Evolutionary conservation across 1,139 yeast genomes (phyloP).

Genomic region (Hemisphaericaspora xylofermentans): DNA sequence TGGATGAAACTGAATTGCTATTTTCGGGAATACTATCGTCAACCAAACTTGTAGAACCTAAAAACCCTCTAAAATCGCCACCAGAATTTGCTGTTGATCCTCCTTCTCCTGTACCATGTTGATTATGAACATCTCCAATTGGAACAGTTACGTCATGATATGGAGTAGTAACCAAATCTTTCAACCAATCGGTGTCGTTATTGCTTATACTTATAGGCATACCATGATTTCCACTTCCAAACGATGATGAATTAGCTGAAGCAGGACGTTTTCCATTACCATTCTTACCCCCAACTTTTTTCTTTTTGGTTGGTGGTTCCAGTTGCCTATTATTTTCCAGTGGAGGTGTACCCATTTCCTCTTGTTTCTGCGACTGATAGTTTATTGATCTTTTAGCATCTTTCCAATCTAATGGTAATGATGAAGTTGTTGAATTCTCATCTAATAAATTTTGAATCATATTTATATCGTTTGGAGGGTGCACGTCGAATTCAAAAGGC

Average conservation of each 20-base stretch:
- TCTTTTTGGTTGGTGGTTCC: slow-evolving; percentile 4
- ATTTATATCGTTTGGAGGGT: slow-evolving; percentile 23
- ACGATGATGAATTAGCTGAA: not conserved
- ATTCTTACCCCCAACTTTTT: not conserved
- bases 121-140: slow-evolving; percentile 2
- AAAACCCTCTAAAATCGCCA: slow-evolving; percentile 14
- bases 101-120: not conserved
- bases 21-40: slow-evolving; percentile 1
- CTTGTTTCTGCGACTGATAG: slow-evolving; percentile 6
- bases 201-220: slow-evolving; percentile 12
- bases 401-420: slow-evolving; percentile 7
- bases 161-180: slow-evolving; percentile 64
- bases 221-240: slow-evolving; percentile 11
- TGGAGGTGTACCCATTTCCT: slow-evolving; percentile 1
- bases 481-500: slow-evolving; percentile 37
- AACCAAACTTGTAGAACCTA: slow-evolving; percentile 9
- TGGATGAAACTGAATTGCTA: slow-evolving; percentile 4
- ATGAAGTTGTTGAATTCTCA: slow-evolving; percentile 4
- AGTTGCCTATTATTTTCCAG: not conserved
- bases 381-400: slow-evolving; percentile 2
- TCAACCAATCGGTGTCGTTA: slow-evolving; percentile 59
- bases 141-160: slow-evolving; percentile 33
- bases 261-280: not conserved
- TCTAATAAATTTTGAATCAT: slow-evolving; percentile 11
- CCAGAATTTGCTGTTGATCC: slow-evolving; percentile 11